phyloP scores from a whole-genome alignment of 306 rosid species.

The Ceratonia siliqua region DNA sequence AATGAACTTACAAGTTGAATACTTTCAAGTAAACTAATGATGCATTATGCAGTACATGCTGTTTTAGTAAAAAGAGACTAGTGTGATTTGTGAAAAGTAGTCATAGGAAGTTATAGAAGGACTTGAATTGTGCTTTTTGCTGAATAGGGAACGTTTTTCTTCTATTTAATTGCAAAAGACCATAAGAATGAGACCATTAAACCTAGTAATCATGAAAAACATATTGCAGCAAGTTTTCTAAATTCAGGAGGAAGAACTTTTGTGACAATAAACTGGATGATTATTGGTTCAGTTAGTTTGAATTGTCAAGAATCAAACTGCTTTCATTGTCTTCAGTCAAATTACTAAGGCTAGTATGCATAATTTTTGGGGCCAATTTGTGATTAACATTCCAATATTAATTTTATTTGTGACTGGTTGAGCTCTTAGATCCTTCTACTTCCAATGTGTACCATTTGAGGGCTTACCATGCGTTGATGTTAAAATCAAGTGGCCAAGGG shows the following conservation, averaged over 20 bases:
- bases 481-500: slow-evolving; percentile 74
- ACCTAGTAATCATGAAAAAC: not conserved
- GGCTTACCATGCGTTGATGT: slow-evolving; percentile 61
- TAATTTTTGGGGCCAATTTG: too few relatives aligned
- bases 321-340: not conserved
- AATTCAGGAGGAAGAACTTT: not conserved
- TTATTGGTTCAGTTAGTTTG: too few relatives aligned
- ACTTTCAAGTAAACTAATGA: not conserved
- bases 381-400: not conserved
- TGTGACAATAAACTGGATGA: not conserved
- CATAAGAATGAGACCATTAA: not conserved
- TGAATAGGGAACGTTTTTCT: not conserved
- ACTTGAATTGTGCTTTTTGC: not conserved
- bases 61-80: not conserved
- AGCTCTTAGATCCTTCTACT: slow-evolving; percentile 18
- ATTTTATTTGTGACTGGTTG: not conserved
- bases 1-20: not conserved
- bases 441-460: slow-evolving; percentile 37
- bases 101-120: not conserved
- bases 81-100: not conserved
- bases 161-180: not conserved
- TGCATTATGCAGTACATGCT: not conserved
- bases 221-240: not conserved
- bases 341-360: not conserved
- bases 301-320: not conserved